Conservation (phyloP, 805 yeast genomes). For the Pichia heedii region DNA sequence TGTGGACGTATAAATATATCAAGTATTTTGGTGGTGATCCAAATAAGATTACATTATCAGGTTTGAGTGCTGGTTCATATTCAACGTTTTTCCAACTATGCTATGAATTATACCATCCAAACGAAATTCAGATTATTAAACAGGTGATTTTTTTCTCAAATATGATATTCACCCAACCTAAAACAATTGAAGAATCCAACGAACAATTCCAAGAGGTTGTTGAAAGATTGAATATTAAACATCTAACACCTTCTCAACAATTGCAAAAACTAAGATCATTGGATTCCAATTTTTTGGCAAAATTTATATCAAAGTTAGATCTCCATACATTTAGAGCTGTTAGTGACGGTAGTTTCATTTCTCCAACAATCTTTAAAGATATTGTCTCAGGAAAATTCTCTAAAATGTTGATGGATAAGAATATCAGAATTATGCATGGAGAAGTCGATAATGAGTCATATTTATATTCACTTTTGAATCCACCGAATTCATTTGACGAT, state of each 20-base stretch:
- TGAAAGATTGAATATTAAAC: slow-evolving; percentile 14
- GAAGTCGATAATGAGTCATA: slow-evolving; percentile 9
- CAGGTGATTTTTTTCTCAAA: slow-evolving; percentile 29
- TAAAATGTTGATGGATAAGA: slow-evolving; percentile 1
- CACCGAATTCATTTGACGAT: slow-evolving; percentile 14
- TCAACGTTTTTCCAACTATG: slow-evolving; percentile 34
- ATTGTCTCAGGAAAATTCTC: slow-evolving; percentile 18
- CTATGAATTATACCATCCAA: slow-evolving; percentile 35
- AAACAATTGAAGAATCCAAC: slow-evolving; percentile 26
- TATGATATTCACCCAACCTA: slow-evolving; percentile 31
- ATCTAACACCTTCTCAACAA: slow-evolving; percentile 8
- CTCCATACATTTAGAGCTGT: slow-evolving; percentile 29
- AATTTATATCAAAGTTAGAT: slow-evolving; percentile 6
- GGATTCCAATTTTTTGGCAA: slow-evolving; percentile 4
- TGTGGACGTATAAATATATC: slow-evolving; percentile 37
- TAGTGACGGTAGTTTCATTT: slow-evolving; percentile 30
- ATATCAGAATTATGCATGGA: slow-evolving; percentile 7
- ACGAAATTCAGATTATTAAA: slow-evolving; percentile 30
- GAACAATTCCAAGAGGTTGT: slow-evolving; percentile 30
- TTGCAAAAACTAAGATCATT: slow-evolving; percentile 6
- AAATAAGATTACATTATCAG: slow-evolving; percentile 33
- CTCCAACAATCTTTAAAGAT: slow-evolving; percentile 25
- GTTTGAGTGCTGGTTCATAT: slow-evolving; percentile 39
- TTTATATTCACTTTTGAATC: slow-evolving; percentile 4
- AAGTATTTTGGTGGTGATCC: slow-evolving; percentile 39